Evolutionary conservation across 2,329 filamentous ascomycete genomes (phyloP).

Genomic region (Xylariaceae sp.): DNA sequence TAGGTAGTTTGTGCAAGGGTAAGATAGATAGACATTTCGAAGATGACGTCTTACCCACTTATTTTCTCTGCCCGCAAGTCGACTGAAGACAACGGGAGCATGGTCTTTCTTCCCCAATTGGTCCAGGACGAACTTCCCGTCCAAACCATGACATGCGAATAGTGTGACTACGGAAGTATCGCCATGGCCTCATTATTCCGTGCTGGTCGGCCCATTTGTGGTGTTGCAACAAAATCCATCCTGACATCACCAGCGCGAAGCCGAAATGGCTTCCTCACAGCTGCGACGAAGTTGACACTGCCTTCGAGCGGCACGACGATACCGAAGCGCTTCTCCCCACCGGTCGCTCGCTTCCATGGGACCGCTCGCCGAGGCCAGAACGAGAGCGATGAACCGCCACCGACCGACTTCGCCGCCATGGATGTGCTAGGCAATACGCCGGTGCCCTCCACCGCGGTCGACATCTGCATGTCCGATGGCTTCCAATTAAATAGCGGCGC

Average conservation of each 20-base stretch:
- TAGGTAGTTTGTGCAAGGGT: too few relatives aligned
- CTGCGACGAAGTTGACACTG: neutral
- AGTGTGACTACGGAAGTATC: too few relatives aligned
- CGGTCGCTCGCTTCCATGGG: slow-evolving; percentile 21
- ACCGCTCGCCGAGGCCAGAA: slow-evolving; percentile 9
- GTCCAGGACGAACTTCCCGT: too few relatives aligned
- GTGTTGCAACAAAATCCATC: slow-evolving; percentile 9
- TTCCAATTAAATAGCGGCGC: slow-evolving; percentile 83
- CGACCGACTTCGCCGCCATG: slow-evolving; percentile 66
- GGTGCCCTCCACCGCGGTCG: slow-evolving; percentile 75
- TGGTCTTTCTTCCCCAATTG: too few relatives aligned
- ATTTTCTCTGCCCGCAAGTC: too few relatives aligned
- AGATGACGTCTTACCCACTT: too few relatives aligned
- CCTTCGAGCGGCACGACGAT: slow-evolving; percentile 2
- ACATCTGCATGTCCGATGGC: slow-evolving; percentile 76
- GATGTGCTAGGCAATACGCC: slow-evolving; percentile 76
- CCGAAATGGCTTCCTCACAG: slow-evolving; percentile 9
- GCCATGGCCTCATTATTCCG: too few relatives aligned
- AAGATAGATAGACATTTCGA: too few relatives aligned
- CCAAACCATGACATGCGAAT: too few relatives aligned
- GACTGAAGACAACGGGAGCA: too few relatives aligned
- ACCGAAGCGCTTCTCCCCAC: slow-evolving; percentile 1
- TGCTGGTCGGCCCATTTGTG: slow-evolving; percentile 13
- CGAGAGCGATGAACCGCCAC: slow-evolving; percentile 29
- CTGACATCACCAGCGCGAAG: slow-evolving; percentile 12